A percentile compares a stretch with the other conserved stretches of the same genome.
Evolutionary conservation across 2,329 filamentous ascomycete species (phyloP).

Genomic region (Sarocladium kiliense): DNA sequence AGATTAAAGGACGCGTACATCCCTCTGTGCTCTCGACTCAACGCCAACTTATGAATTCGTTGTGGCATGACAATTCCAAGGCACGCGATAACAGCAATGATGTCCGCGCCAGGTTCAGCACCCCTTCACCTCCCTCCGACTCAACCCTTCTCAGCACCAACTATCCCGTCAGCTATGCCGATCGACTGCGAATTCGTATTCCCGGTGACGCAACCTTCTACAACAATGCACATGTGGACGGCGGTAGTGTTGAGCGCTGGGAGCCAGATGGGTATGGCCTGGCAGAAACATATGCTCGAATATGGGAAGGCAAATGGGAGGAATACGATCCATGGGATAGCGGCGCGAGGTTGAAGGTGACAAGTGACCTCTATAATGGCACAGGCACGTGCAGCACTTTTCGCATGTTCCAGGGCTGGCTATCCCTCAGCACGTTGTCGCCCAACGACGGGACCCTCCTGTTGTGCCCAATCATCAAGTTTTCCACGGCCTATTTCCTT

Average conservation of each 20-base stretch:
- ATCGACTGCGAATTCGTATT: constrained; percentile 65
- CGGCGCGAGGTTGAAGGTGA: constrained; percentile 56
- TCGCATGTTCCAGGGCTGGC: constrained; percentile 75
- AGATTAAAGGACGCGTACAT: constrained; percentile 34
- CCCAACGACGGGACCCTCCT: constrained; percentile 65
- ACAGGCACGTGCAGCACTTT: constrained; percentile 70
- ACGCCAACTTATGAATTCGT: constrained; percentile 40
- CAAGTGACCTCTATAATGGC: constrained; percentile 67
- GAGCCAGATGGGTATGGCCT: constrained; percentile 62
- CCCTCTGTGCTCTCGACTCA: constrained; percentile 33
- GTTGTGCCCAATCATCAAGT: constrained; percentile 65
- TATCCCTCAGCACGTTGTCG: constrained; percentile 59
- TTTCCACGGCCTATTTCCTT: constrained; percentile 70
- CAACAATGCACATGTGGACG: constrained; percentile 68
- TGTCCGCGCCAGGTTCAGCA: neutral
- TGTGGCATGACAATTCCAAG: neutral
- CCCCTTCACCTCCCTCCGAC: neutral
- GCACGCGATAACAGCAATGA: neutral
- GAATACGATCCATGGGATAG: constrained; percentile 72
- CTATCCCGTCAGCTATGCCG: constrained; percentile 50
- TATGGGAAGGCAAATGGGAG: constrained; percentile 75
- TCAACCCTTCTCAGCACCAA: constrained; percentile 34
- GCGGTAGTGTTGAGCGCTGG: constrained; percentile 72
- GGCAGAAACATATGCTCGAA: constrained; percentile 63
- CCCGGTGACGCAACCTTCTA: constrained; percentile 68